These are phyloP conservation scores for Decorospora gaudefroyi DNA, from an alignment of 2,329 filamentous ascomycete genomes.

Conservation along the genomic window DNA sequence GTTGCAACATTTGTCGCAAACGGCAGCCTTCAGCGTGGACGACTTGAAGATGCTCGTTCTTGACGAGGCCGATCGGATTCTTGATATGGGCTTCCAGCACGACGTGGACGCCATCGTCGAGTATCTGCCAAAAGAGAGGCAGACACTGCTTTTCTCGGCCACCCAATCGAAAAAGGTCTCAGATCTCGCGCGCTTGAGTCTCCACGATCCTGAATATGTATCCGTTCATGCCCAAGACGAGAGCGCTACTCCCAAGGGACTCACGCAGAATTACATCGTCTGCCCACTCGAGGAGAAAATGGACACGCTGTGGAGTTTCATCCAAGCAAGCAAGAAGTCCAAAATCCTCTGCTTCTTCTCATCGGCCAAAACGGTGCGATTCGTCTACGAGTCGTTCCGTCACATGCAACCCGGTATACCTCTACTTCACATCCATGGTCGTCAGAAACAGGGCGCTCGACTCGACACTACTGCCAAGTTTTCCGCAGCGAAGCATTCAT, in stretches of 20 bases:
- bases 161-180: slow-evolving; percentile 95
- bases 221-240: slow-evolving; percentile 84
- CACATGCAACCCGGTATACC: slow-evolving; percentile 94
- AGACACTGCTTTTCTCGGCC: slow-evolving; percentile 93
- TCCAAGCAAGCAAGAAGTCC: slow-evolving; percentile 84
- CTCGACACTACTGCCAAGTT: slow-evolving; percentile 87
- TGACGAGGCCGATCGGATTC: slow-evolving; percentile 93
- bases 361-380: slow-evolving; percentile 94
- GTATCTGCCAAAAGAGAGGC: slow-evolving; percentile 80
- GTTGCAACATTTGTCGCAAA: slow-evolving; percentile 94
- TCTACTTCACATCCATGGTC: slow-evolving; percentile 87
- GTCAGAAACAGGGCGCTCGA: slow-evolving; percentile 88
- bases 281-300: slow-evolving; percentile 87
- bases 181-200: slow-evolving; percentile 83
- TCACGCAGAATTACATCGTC: slow-evolving; percentile 90
- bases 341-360: slow-evolving; percentile 97
- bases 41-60: slow-evolving; percentile 91
- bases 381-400: slow-evolving; percentile 90
- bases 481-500: slow-evolving; percentile 76
- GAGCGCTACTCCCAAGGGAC: slow-evolving; percentile 76
- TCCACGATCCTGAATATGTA: slow-evolving; percentile 92
- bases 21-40: slow-evolving; percentile 83
- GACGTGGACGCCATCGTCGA: slow-evolving; percentile 92
- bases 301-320: slow-evolving; percentile 89
- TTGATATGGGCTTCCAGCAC: slow-evolving; percentile 95